Evolutionary conservation across 2,329 filamentous ascomycete genomes (phyloP), one percentile per base, ranked within the genome.

Genomic region (Cryphonectria radicalis): DNA sequence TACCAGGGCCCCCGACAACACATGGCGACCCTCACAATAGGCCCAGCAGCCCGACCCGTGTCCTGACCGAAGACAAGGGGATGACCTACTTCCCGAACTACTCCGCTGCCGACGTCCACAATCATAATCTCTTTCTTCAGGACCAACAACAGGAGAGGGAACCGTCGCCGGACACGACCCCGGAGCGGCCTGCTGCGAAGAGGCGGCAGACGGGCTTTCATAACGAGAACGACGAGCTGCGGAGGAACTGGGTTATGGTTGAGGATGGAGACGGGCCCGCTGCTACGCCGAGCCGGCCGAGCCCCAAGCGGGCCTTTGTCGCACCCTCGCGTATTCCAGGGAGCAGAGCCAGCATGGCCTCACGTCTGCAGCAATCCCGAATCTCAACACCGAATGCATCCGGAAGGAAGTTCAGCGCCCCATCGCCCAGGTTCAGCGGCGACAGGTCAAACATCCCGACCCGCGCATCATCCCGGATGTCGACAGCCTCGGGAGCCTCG

Each of bases 191-290:
- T 4, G 82, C 85, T 1, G 81, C 84, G 1, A 90, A 89, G 77
- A 82, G 88, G 59, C 82, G 88, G 60, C 88, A 89, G 72, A 83
- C 71, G 2, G 69, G 66, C 32, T 40, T 28, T 4, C 35, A 87
- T n/a, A 81, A 83, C 68, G 78, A 82, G 1, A 82, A 84, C 46
- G 86, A 89, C 73, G 88, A 91, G 60, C 82, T 92, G 7, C 84
- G 87, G 42, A 87, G 85, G 69, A 92, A 90, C 80, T 94, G 92
- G 92, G 90, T 94, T 40, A 84, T 94, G 74, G 89, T 94, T 37
- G 82, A 83, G 5, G 79, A 79, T 22, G 75, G 76, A 11, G 64
- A 69, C 63, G 68, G 68, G 68, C 74, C 74, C 66, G 32, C 62
- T 46, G 69, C 76, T 72, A 72, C 72, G 37, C 69, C 73, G 46